Evolutionary conservation across 768 basidiomycete genomes (phyloP).

Genomic region (Lentinula aciculospora): DNA sequence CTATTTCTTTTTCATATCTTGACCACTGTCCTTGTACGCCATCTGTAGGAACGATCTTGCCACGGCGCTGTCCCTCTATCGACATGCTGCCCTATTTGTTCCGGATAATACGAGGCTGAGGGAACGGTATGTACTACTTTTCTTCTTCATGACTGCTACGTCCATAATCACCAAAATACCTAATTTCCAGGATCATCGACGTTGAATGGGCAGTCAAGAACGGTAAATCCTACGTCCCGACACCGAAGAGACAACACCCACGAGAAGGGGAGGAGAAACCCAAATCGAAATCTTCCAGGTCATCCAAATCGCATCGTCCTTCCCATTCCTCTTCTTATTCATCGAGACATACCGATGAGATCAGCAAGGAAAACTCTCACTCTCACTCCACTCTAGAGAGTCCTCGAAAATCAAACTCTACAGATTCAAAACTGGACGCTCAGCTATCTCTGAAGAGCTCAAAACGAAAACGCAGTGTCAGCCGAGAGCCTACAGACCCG

Average conservation of each 20-base stretch:
- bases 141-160: slow-evolving; percentile 13
- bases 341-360: not conserved
- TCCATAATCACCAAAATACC: slow-evolving; percentile 20
- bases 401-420: not conserved
- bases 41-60: slow-evolving; percentile 66
- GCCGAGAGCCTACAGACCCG: not conserved
- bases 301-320: not conserved
- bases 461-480: slow-evolving; percentile 1
- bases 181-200: slow-evolving; percentile 61
- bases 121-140: slow-evolving; percentile 69
- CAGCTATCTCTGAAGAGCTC: not conserved
- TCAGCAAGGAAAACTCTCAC: not conserved
- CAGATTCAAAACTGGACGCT: not conserved
- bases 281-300: not conserved
- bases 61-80: slow-evolving; percentile 75
- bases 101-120: slow-evolving; percentile 83
- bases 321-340: not conserved
- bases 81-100: slow-evolving; percentile 75
- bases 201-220: slow-evolving; percentile 76
- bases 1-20: not conserved
- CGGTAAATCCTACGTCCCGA: slow-evolving; percentile 52
- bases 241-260: slow-evolving; percentile 36
- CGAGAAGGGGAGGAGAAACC: slow-evolving; percentile 19
- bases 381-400: not conserved
- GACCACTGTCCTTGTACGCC: not conserved